Evolutionary conservation across 2,329 filamentous ascomycete genomes (phyloP).

Genomic region (Metarhizium humberi): DNA sequence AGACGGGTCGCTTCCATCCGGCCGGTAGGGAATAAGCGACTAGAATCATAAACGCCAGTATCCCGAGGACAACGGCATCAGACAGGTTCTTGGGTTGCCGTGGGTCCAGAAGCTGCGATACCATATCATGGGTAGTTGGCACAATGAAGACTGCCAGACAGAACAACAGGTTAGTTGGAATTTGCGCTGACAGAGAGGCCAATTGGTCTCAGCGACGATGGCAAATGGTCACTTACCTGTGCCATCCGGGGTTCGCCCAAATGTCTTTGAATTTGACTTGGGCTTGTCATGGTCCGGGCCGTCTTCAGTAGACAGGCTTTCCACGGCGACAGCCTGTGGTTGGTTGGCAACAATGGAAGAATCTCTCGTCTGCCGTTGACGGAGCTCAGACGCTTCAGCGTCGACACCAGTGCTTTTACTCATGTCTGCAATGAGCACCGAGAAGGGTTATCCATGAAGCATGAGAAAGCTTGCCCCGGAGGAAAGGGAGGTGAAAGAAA

Average conservation of each 20-base stretch:
- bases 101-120: slow-evolving; percentile 90
- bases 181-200: not conserved
- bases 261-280: slow-evolving; percentile 51
- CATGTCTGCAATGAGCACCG: not conserved
- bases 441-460: not conserved
- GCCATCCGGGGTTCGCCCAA: slow-evolving; percentile 82
- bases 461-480: not conserved
- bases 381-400: slow-evolving; percentile 3
- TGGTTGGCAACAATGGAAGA: not conserved
- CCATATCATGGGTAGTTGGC: slow-evolving; percentile 96
- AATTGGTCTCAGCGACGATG: not conserved
- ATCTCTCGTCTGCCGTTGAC: slow-evolving; percentile 1
- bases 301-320: not conserved
- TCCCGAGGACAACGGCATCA: slow-evolving; percentile 68
- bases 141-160: slow-evolving; percentile 73
- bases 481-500: not conserved
- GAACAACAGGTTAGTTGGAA: slow-evolving; percentile 7
- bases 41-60: slow-evolving; percentile 67
- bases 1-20: slow-evolving; percentile 61
- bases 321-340: not conserved
- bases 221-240: slow-evolving; percentile 54
- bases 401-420: not conserved
- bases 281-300: slow-evolving; percentile 5
- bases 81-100: slow-evolving; percentile 92
- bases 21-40: slow-evolving; percentile 65